These are phyloP conservation scores for Wickerhamiella siamensis DNA, from an alignment of 805 yeast species.

Conservation along the genomic window DNA sequence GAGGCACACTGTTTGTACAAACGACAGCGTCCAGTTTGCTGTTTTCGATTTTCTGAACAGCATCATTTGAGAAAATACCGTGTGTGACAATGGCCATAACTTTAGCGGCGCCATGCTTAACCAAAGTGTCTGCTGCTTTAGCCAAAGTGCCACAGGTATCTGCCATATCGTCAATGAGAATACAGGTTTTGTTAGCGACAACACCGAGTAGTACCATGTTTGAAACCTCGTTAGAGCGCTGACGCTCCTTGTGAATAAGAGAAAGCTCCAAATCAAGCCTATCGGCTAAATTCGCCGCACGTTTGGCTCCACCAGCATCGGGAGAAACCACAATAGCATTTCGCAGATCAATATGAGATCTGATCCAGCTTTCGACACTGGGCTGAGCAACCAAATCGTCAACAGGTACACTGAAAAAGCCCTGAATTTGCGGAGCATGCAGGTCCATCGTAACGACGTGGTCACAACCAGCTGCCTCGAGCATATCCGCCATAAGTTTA, in stretches of 20 bases:
- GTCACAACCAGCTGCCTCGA: constrained; percentile 87
- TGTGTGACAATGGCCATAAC: constrained; percentile 94
- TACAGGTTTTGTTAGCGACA: constrained; percentile 67
- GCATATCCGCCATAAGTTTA: constrained; percentile 77
- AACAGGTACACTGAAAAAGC: constrained; percentile 88
- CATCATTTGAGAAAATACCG: constrained; percentile 81
- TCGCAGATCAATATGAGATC: constrained; percentile 40
- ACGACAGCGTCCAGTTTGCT: constrained; percentile 60
- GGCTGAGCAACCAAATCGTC: constrained; percentile 96
- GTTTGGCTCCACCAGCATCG: constrained; percentile 97
- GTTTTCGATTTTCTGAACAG: constrained; percentile 54
- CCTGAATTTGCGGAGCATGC: constrained; percentile 96
- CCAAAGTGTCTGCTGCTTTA: constrained; percentile 80
- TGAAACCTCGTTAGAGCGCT: constrained; percentile 86
- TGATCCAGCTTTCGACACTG: constrained; percentile 66
- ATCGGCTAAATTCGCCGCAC: constrained; percentile 91
- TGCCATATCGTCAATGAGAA: constrained; percentile 93
- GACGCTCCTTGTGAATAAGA: constrained; percentile 90
- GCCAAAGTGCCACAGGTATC: constrained; percentile 96
- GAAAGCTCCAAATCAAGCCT: constrained; percentile 86
- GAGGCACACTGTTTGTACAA: constrained; percentile 89
- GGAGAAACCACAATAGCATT: constrained; percentile 81
- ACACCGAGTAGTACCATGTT: constrained; percentile 95
- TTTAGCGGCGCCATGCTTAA: constrained; percentile 65
- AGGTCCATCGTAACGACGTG: constrained; percentile 94